phyloP scores from a whole-genome alignment of 192 early-diverging fungal species.

The Backusella westeae region DNA sequence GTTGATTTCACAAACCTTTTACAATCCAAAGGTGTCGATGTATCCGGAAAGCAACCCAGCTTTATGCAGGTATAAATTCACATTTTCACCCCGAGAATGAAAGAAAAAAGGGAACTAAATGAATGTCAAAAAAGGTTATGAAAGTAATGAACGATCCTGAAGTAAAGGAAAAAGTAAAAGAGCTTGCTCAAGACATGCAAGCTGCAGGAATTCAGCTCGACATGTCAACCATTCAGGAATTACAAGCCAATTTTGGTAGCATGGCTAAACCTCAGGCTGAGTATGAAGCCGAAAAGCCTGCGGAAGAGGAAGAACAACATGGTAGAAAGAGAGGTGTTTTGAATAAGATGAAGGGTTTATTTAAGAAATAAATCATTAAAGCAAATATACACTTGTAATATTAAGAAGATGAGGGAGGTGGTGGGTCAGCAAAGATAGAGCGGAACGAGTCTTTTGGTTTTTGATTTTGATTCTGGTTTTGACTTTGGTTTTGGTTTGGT shows the following conservation, averaged over 20 bases:
- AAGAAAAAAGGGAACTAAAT: not conserved
- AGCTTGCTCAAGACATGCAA: conserved; percentile 22
- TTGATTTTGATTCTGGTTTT: conserved; percentile 28
- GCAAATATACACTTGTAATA: not conserved
- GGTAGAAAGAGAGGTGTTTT: conserved; percentile 16
- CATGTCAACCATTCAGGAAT: conserved; percentile 23
- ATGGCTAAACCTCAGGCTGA: not conserved
- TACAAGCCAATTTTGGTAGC: conserved; percentile 21
- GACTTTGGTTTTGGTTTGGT: conserved; percentile 10
- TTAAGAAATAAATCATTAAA: conserved; percentile 22
- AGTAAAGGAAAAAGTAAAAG: conserved; percentile 15
- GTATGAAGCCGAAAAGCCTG: not conserved
- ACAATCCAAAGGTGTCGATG: conserved; percentile 27
- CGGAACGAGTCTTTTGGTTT: not conserved
- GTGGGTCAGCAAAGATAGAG: not conserved
- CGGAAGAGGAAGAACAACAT: not conserved
- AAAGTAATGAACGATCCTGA: conserved; percentile 29
- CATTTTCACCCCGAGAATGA: not conserved
- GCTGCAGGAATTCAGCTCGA: conserved; percentile 32
- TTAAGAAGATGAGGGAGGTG: not conserved
- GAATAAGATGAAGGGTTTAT: conserved; percentile 30
- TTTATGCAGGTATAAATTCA: conserved; percentile 24
- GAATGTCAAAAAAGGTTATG: conserved; percentile 16
- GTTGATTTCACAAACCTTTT: conserved; percentile 24
- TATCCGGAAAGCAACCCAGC: conserved; percentile 17